These are phyloP conservation scores for Fusarium sp. DNA, from an alignment of 2,329 filamentous ascomycete species.

Conservation along the genomic window DNA sequence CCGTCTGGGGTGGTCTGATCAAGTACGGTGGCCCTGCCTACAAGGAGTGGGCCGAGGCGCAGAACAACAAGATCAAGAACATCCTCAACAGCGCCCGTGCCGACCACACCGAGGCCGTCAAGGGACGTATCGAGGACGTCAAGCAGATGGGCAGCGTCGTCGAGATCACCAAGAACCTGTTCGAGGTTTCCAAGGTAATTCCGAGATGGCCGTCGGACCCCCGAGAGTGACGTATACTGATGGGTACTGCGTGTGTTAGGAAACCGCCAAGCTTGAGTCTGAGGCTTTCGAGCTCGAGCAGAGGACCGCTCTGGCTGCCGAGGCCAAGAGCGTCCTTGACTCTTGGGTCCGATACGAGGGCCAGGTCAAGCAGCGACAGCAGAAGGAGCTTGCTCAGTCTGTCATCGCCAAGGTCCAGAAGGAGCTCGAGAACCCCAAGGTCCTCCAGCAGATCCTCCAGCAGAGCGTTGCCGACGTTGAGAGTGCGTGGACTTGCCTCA, in stretches of 20 bases:
- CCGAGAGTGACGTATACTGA: slow-evolving; percentile 27
- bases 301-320: slow-evolving; percentile 85
- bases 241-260: slow-evolving; percentile 60
- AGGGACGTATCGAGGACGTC: slow-evolving; percentile 91
- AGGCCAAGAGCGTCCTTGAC: slow-evolving; percentile 95
- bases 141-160: slow-evolving; percentile 94
- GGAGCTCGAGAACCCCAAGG: slow-evolving; percentile 98
- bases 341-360: slow-evolving; percentile 99
- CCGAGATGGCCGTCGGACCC: slow-evolving; percentile 15
- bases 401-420: slow-evolving; percentile 98
- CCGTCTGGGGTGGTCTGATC: slow-evolving; percentile 89
- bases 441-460: slow-evolving; percentile 95
- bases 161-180: slow-evolving; percentile 95
- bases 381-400: slow-evolving; percentile 90
- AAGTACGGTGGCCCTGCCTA: slow-evolving; percentile 94
- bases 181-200: slow-evolving; percentile 95
- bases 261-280: slow-evolving; percentile 95
- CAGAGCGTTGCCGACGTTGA: slow-evolving; percentile 97
- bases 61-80: slow-evolving; percentile 90
- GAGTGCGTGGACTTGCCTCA: slow-evolving; percentile 64
- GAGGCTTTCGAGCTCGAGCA: slow-evolving; percentile 98
- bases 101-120: slow-evolving; percentile 95
- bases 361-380: slow-evolving; percentile 98
- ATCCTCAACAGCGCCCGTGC: slow-evolving; percentile 93
- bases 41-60: slow-evolving; percentile 86